Base-by-base conservation (phyloP, 2,329 filamentous ascomycete genomes). In the Penicillium sp. region DNA sequence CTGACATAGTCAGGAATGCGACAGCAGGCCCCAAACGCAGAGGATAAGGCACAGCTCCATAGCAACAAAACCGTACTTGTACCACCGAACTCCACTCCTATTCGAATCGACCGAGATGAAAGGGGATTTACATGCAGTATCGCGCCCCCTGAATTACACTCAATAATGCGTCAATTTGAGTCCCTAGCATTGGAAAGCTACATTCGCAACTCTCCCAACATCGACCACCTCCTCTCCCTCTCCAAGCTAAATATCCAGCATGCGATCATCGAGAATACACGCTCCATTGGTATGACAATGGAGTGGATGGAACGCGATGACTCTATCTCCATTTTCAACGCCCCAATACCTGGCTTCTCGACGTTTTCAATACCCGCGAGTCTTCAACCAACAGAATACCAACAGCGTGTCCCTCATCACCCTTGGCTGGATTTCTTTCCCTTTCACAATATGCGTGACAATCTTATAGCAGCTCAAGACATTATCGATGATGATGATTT, bases 391-490 rank as follows among this genome's bases (percentile, higher is more conserved):
- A 76, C 72, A 13, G 51, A 59, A 8, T 53, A 69, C 10, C 74
- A 78, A 52, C 62, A 68, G 8, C 62, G 61, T 2, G 66, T 66
- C 4, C 61, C 71, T 20, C 74, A 78, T 59, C 69, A 69, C 22
- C 63, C 66, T 0, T 78, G 74, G 72, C 69, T 77, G 44, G 75
- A 78, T 55, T 67, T 73, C n/a, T 72, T 77, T 31, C 74, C 74
- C 0, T 76, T 76, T 47, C 74, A 73, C 6, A 66, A 64, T 26
- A 69, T 77, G 66, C 61, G 76, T n/a, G 72, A 77, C 47, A 71
- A 68, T 46, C 55, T 77, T 44, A 77, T 78, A 38, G 55, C 49
- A 5, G 57, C 61, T n/a, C 49, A 51, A 4, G 60, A 60, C 26
- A 7, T 50, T 3, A 51, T 78, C 38, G 71, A 78, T 58, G 66